These are phyloP conservation scores for Aurifilum marmelostoma DNA, from an alignment of 2,329 filamentous ascomycete genomes.

Conservation along the genomic window DNA sequence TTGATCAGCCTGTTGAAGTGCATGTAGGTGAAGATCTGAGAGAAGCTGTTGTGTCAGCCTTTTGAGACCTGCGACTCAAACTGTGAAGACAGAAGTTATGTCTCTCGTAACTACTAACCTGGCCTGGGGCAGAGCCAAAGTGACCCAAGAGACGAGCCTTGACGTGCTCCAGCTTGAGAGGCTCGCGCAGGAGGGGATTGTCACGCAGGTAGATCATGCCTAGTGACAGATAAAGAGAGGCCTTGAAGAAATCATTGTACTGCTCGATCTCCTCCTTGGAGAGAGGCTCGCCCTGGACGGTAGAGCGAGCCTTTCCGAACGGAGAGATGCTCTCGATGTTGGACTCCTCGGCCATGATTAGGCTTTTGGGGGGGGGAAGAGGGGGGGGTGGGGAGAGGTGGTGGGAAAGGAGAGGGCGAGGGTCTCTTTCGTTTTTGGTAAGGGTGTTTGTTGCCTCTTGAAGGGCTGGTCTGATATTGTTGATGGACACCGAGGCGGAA, in stretches of 20 bases:
- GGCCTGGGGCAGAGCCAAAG: slow-evolving; percentile 79
- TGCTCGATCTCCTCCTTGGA: slow-evolving; percentile 67
- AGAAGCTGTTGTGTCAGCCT: background rate
- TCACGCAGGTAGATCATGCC: slow-evolving; percentile 80
- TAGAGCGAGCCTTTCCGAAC: slow-evolving; percentile 68
- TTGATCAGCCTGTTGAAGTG: slow-evolving; percentile 83
- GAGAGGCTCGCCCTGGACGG: slow-evolving; percentile 64
- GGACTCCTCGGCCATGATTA: slow-evolving; percentile 30
- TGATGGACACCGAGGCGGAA: background rate
- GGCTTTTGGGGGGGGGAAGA: background rate
- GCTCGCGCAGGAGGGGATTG: slow-evolving; percentile 73
- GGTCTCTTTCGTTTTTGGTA: background rate
- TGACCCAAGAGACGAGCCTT: slow-evolving; percentile 76
- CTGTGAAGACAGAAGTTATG: no score
- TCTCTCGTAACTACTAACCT: slow-evolving; percentile 39
- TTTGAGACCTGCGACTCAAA: no score
- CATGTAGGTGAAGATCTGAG: slow-evolving; percentile 72
- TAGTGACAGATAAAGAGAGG: slow-evolving; percentile 73
- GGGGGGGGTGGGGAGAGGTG: background rate
- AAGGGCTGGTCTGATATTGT: background rate
- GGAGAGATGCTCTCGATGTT: slow-evolving; percentile 62
- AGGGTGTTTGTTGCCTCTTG: background rate
- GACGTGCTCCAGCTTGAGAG: slow-evolving; percentile 69
- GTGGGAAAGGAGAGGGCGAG: no score
- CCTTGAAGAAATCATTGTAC: slow-evolving; percentile 74